Evolutionary conservation across 805 yeast species (phyloP), one percentile per base, ranked within the genome.

Genomic region (Isabelozyma rhagii): DNA sequence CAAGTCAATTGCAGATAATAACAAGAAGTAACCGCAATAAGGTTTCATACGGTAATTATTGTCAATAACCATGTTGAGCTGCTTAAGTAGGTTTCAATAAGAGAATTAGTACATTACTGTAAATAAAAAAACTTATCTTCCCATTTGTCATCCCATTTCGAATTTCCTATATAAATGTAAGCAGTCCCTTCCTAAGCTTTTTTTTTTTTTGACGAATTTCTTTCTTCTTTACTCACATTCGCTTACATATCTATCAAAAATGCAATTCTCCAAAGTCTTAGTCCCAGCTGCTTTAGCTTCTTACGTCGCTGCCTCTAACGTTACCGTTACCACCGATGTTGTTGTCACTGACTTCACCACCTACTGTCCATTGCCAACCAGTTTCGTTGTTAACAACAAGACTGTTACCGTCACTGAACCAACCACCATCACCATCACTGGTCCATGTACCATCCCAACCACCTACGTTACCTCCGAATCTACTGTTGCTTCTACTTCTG

Each of bases 361-460:
- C 61, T 87, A 84, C 86, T 88, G 96, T 74, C 96, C 96, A 68
- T 74, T 64, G 55, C 72, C 96, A 47, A 89, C 96, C 60, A 71
- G 79, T 52, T 62, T 88, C 52, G 77, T 75, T 56, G 81, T 83
- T 69, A 84, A 83, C 80, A 78, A 78, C 77, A 67, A 67, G 67
- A 86, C 93, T 65, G 79, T 82, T 82, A 82, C 87, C 57, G 90
- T 85, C 66, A 82, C 92, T 54, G 84, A 69, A 62, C 83, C 93
- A 53, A 86, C 93, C 68, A 88, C 96, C 59, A 71, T 89, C 62
- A 88, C 94, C 69, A 79, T 88, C 81, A 86, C 96, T 63, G 85
- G 89, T 79, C 92, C 92, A 67, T 89, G 96, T 79, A 87, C 93
- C 65, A 63, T 83, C 63, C 78, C 83, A 65, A 69, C 76, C 71